These are phyloP conservation scores for Pilaira anomala DNA, from an alignment of 192 early-diverging fungal genomes.

Conservation along the genomic window DNA sequence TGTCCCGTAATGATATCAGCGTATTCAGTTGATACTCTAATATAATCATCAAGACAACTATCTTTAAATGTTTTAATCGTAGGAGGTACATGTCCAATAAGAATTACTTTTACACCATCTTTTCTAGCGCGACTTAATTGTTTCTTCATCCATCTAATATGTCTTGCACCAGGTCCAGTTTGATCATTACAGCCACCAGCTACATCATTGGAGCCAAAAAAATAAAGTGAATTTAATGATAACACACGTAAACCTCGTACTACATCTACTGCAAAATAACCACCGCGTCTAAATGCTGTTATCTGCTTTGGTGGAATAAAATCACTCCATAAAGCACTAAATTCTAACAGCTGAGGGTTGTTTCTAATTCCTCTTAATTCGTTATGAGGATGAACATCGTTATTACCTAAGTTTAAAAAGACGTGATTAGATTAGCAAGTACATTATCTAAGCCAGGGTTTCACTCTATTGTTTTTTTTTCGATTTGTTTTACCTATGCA, in stretches of 20 bases:
- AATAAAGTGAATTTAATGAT: conserved; percentile 72
- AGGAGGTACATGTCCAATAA: conserved; percentile 70
- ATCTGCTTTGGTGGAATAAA: conserved; percentile 63
- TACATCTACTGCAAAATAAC: conserved; percentile 64
- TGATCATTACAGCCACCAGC: conserved; percentile 57
- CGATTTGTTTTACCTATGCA: conserved; percentile 33
- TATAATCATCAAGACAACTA: conserved; percentile 44
- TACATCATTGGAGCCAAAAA: conserved; percentile 64
- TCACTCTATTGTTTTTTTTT: background rate
- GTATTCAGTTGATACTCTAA: conserved; percentile 38
- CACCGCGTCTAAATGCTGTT: conserved; percentile 59
- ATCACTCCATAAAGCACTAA: conserved; percentile 53
- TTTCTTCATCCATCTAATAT: conserved; percentile 69
- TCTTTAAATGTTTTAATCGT: conserved; percentile 40
- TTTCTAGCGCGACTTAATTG: conserved; percentile 47
- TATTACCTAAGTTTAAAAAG: conserved; percentile 50
- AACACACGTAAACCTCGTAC: conserved; percentile 51
- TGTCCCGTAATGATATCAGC: conserved; percentile 60
- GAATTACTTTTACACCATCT: conserved; percentile 47
- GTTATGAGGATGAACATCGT: conserved; percentile 73
- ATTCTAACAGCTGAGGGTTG: conserved; percentile 43
- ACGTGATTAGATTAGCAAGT: too few species aligned
- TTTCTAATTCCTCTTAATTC: conserved; percentile 27
- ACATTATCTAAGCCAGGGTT: background rate
- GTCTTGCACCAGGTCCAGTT: conserved; percentile 57